Evolutionary conservation across 2,329 filamentous ascomycete species (phyloP).

Genomic region (Clarireedia hainanense): DNA sequence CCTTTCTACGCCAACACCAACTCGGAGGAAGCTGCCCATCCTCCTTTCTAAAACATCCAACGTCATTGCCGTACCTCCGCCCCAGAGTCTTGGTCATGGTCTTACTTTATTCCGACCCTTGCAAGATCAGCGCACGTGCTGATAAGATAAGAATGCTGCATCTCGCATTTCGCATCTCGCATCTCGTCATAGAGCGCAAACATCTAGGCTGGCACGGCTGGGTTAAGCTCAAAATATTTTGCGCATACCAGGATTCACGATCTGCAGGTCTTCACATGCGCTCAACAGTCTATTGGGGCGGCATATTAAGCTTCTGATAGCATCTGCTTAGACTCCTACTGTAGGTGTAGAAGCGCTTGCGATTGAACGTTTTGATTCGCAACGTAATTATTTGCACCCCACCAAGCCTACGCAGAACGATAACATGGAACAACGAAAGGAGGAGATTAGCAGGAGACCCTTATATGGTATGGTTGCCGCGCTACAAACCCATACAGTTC

Average conservation of each 20-base stretch:
- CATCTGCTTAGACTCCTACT: no score
- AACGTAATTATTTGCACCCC: neutral
- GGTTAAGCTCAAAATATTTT: neutral
- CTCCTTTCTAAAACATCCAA: neutral
- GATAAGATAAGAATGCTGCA: neutral
- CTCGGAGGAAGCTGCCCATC: no score
- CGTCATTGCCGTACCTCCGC: neutral
- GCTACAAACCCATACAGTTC: neutral
- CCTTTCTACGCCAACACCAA: no score
- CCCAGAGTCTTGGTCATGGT: neutral
- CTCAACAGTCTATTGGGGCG: no score
- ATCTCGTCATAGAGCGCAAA: no score
- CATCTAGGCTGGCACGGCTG: no score
- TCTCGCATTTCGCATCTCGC: no score
- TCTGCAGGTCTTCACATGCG: neutral
- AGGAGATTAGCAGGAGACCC: slow-evolving; percentile 32
- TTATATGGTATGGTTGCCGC: slow-evolving; percentile 30
- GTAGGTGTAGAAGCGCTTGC: neutral
- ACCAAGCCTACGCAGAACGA: neutral
- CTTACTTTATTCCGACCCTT: neutral
- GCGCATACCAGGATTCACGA: neutral
- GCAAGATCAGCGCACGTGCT: neutral
- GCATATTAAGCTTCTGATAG: neutral
- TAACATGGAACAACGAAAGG: slow-evolving; percentile 29
- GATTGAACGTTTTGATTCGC: neutral